These are phyloP conservation scores for Millerozyma miso DNA, from an alignment of 805 yeast genomes.

Conservation along the genomic window DNA sequence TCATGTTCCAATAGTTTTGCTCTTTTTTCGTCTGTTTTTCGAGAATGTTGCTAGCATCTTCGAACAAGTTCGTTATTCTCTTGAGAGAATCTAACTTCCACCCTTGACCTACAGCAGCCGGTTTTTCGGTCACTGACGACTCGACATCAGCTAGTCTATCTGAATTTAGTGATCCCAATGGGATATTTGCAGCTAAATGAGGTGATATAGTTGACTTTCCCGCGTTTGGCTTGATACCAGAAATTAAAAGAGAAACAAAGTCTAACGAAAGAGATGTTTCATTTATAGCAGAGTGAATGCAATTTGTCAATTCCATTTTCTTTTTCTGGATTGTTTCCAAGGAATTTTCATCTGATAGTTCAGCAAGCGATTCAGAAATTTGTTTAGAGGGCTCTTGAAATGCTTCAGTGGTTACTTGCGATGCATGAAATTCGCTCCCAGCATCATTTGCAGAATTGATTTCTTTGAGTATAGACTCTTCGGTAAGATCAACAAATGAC, in stretches of 20 bases:
- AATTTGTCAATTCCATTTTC: conserved; percentile 49
- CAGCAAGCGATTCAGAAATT: conserved; percentile 5
- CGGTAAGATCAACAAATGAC: conserved; percentile 56
- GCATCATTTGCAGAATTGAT: conserved; percentile 20
- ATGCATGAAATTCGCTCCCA: background rate
- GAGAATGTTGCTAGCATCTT: conserved; percentile 48
- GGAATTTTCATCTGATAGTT: conserved; percentile 11
- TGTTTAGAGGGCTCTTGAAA: conserved; percentile 4
- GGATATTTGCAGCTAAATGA: conserved; percentile 66
- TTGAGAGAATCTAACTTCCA: conserved; percentile 78
- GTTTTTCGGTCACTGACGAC: conserved; percentile 19
- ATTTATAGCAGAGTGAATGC: conserved; percentile 67
- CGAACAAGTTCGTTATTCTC: conserved; percentile 49
- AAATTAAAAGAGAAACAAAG: conserved; percentile 76
- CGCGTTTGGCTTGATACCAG: conserved; percentile 78
- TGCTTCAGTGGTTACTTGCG: conserved; percentile 1
- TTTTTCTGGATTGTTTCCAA: conserved; percentile 43
- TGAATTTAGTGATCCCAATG: conserved; percentile 67
- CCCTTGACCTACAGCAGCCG: conserved; percentile 55
- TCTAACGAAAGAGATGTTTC: conserved; percentile 87
- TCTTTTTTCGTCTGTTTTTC: conserved; percentile 57
- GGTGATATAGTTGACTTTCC: conserved; percentile 88
- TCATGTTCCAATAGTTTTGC: conserved; percentile 57
- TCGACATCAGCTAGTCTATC: conserved; percentile 31
- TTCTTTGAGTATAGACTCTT: conserved; percentile 47